Percentiles rank a stretch among this genome's conserved stretches.
phyloP scores from a whole-genome alignment of 805 yeast species.

The Saccharomycopsis vini region DNA sequence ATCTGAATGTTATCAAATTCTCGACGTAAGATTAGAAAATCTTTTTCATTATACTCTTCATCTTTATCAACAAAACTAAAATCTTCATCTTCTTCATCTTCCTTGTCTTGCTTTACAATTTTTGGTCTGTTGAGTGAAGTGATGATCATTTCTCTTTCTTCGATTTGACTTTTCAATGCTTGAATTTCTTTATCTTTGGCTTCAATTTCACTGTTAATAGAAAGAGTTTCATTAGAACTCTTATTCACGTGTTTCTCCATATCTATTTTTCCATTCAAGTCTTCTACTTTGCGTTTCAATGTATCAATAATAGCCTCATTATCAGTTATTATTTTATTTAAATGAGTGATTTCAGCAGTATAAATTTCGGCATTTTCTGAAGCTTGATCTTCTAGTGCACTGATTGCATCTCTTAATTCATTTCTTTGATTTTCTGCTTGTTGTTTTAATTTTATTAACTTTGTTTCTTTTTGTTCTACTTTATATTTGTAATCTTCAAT shows the following conservation, averaged over 20 bases:
- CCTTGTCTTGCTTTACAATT: too few species aligned
- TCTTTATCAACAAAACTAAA: not conserved
- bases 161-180: slow-evolving; percentile 19
- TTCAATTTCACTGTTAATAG: too few species aligned
- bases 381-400: slow-evolving; percentile 44
- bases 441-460: slow-evolving; percentile 36
- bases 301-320: not conserved
- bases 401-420: slow-evolving; percentile 52
- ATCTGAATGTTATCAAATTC: slow-evolving; percentile 6
- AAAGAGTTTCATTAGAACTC: too few species aligned
- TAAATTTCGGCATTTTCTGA: slow-evolving; percentile 45
- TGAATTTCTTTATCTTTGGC: slow-evolving; percentile 38
- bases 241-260: too few species aligned
- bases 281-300: not conserved
- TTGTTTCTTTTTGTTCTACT: slow-evolving; percentile 36
- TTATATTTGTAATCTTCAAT: slow-evolving; percentile 39
- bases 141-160: slow-evolving; percentile 3
- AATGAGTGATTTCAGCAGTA: slow-evolving; percentile 30
- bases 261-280: slow-evolving; percentile 29
- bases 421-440: slow-evolving; percentile 46
- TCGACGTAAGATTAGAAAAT: not conserved
- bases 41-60: not conserved
- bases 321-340: not conserved
- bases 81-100: not conserved
- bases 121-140: too few species aligned